Evolutionary conservation across 2,329 filamentous ascomycete genomes (phyloP).

Genomic region (Cadophora sp.): DNA sequence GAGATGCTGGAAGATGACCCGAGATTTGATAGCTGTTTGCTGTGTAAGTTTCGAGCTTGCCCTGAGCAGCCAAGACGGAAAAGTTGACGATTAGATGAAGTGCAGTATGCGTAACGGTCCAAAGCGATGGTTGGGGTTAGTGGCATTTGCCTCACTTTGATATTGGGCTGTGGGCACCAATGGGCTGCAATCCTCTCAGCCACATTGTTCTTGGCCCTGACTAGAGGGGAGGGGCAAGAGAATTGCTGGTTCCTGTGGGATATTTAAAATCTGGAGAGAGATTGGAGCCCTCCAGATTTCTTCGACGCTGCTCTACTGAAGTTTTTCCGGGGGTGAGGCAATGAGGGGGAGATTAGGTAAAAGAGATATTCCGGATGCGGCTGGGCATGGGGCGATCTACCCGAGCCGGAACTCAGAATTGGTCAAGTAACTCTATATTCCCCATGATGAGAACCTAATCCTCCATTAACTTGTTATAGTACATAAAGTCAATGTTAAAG

Average conservation of each 20-base stretch:
- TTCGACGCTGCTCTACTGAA: not conserved
- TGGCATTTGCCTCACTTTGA: not conserved
- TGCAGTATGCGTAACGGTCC: not conserved
- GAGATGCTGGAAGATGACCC: not conserved
- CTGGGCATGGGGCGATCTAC: conserved; percentile 3
- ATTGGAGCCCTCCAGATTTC: conserved; percentile 6
- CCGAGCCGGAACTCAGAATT: not conserved
- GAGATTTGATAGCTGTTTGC: not conserved
- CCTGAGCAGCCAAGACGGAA: conserved; percentile 8
- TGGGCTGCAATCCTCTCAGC: not conserved
- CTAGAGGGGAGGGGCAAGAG: not conserved
- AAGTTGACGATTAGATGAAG: conserved; percentile 5
- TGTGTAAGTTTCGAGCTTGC: not conserved
- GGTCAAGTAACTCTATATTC: not conserved
- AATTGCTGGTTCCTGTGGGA: not conserved
- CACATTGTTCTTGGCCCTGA: not conserved
- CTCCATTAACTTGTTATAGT: too few species aligned
- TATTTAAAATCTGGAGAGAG: conserved; percentile 5
- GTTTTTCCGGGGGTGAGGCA: conserved; percentile 4
- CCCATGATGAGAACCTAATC: not conserved
- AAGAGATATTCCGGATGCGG: conserved; percentile 3
- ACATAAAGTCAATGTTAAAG: not conserved
- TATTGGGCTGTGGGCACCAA: conserved; percentile 1
- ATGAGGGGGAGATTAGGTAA: conserved; percentile 11
- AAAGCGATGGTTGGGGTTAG: not conserved